These are phyloP conservation scores for Domatiomyces catenatus DNA, from an alignment of 2,329 filamentous ascomycete species.

Conservation along the genomic window DNA sequence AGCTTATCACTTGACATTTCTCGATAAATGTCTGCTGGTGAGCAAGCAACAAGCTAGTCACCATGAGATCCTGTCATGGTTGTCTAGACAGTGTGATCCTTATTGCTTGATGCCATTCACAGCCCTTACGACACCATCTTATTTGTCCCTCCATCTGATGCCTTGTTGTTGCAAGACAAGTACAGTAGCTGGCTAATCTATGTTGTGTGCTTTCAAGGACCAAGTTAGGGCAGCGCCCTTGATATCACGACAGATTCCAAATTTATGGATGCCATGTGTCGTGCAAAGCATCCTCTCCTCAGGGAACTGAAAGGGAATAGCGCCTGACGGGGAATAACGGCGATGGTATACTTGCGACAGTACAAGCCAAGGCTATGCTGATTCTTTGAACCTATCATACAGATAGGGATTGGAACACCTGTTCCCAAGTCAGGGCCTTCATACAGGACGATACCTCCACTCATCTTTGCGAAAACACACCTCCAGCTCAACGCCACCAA, in stretches of 20 bases:
- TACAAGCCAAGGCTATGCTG: neutral
- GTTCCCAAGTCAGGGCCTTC: neutral
- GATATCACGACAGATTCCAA: neutral
- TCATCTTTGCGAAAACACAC: slow-evolving; percentile 31
- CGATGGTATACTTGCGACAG: neutral
- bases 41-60: neutral
- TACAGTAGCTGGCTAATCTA: neutral
- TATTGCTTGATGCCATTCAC: neutral
- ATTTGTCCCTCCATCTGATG: neutral
- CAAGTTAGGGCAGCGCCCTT: too few species aligned
- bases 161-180: neutral
- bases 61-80: neutral
- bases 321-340: neutral
- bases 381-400: neutral
- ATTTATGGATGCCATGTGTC: neutral
- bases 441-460: neutral
- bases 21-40: neutral
- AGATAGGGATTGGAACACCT: neutral
- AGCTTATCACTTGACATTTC: neutral
- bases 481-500: slow-evolving; percentile 48
- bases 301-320: neutral
- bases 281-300: neutral
- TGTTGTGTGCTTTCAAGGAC: neutral
- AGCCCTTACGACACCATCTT: neutral
- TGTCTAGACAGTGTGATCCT: neutral